A percentile compares a stretch with the other conserved stretches of the same genome.
Evolutionary conservation across 2,329 filamentous ascomycete genomes (phyloP).

Genomic region (Pezizomycotina sp.): DNA sequence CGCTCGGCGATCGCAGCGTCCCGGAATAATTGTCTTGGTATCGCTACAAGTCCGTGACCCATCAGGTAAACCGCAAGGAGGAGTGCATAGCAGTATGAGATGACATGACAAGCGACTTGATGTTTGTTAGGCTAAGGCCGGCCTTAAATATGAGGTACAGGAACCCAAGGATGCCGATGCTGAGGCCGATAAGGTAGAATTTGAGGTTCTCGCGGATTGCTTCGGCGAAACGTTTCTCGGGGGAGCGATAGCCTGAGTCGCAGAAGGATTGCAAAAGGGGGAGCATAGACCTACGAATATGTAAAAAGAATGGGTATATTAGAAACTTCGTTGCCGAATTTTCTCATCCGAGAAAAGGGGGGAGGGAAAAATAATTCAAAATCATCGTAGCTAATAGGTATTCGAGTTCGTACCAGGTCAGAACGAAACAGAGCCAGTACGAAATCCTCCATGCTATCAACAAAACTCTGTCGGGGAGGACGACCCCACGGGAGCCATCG

Average conservation of each 20-base stretch:
- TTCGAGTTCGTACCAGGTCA: constrained; percentile 57
- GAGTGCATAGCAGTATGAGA: constrained; percentile 88
- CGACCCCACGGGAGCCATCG: constrained; percentile 49
- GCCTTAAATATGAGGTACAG: constrained; percentile 71
- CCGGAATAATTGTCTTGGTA: constrained; percentile 65
- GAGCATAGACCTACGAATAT: constrained; percentile 41
- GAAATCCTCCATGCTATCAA: constrained; percentile 85
- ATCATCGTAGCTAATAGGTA: not conserved
- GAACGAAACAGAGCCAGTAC: constrained; percentile 89
- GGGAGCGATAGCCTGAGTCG: constrained; percentile 82
- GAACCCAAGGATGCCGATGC: constrained; percentile 51
- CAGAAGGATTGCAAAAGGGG: constrained; percentile 87
- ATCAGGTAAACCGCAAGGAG: constrained; percentile 89
- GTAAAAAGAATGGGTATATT: too few relatives aligned
- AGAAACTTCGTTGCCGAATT: too few relatives aligned
- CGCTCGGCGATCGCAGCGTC: constrained; percentile 61
- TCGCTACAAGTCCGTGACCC: constrained; percentile 87
- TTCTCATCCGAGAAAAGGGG: not conserved
- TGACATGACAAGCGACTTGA: constrained; percentile 78
- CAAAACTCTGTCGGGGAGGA: constrained; percentile 62
- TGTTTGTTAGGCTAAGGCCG: constrained; percentile 51
- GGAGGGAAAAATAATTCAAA: not conserved
- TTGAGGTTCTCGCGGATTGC: constrained; percentile 74
- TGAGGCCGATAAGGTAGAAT: constrained; percentile 69
- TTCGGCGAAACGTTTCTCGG: constrained; percentile 63